A percentile compares a stretch with the other conserved stretches of the same genome.
Conservation (phyloP, 768 basidiomycete species). For the Mycena leptocephala region DNA sequence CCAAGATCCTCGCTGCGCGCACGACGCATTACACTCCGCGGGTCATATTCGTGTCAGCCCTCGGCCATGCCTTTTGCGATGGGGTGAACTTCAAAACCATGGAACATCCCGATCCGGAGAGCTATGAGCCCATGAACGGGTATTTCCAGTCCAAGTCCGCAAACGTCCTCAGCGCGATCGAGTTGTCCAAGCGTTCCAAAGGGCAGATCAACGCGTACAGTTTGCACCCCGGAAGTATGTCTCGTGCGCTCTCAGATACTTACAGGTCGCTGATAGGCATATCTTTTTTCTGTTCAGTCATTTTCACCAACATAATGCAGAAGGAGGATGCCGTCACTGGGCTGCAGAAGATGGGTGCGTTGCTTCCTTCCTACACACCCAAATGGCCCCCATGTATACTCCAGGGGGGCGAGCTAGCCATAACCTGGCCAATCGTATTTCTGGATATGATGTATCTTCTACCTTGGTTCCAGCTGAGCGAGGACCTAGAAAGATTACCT, state of each 20-base stretch:
- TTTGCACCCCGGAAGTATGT: slow-evolving; percentile 19
- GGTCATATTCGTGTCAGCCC: slow-evolving; percentile 7
- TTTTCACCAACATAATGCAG: slow-evolving; percentile 7
- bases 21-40: slow-evolving; percentile 1
- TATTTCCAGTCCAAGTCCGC: slow-evolving; percentile 18
- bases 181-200: slow-evolving; percentile 6
- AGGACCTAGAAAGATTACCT: too few species aligned
- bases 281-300: not conserved
- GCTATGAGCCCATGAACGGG: not conserved
- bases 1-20: not conserved
- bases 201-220: slow-evolving; percentile 19
- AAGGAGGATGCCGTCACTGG: not conserved
- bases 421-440: not conserved
- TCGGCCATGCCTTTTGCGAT: not conserved
- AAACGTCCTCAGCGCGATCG: slow-evolving; percentile 24
- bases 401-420: not conserved
- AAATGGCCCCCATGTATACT: not conserved
- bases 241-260: not conserved
- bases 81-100: slow-evolving; percentile 11
- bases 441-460: not conserved
- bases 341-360: not conserved
- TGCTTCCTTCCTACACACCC: not conserved
- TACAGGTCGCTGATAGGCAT: too few species aligned
- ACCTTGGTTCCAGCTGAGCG: not conserved
- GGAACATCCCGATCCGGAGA: not conserved